A percentile compares a stretch with the other conserved stretches of the same genome.
Conservation (phyloP, 257 asterid genomes). For the Plectranthus barbatus region DNA sequence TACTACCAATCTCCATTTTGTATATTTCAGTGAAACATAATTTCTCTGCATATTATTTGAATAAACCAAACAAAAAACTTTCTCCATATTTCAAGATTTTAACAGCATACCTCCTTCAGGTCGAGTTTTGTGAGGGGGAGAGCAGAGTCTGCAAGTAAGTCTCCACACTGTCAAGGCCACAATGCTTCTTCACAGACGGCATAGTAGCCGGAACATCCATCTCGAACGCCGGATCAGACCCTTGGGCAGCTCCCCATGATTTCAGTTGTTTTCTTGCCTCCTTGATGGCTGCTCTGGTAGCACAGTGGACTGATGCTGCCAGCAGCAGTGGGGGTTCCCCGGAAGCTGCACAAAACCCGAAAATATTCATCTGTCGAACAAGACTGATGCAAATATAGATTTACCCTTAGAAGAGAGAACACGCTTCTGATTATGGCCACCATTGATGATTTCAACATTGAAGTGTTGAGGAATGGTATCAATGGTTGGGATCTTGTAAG, state of each 20-base stretch:
- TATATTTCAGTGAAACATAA: not conserved
- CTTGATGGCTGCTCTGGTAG: constrained; percentile 62
- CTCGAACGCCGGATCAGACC: constrained; percentile 30
- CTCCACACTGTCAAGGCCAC: constrained; percentile 53
- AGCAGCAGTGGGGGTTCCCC: constrained; percentile 78
- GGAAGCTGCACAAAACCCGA: constrained; percentile 39
- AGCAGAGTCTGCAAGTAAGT: constrained; percentile 30
- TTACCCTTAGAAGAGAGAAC: constrained; percentile 82
- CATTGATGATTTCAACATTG: constrained; percentile 56
- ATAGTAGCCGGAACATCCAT: constrained; percentile 59
- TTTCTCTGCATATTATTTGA: too few species aligned
- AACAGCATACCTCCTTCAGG: not conserved
- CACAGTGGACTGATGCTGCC: constrained; percentile 76
- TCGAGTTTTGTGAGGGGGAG: not conserved
- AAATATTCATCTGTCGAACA: not conserved
- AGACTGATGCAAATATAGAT: too few species aligned
- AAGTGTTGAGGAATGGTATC: constrained; percentile 61
- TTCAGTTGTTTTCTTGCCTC: constrained; percentile 56
- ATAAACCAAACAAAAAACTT: not conserved
- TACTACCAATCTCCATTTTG: not conserved
- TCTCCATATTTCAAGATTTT: not conserved
- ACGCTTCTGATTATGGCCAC: constrained; percentile 55
- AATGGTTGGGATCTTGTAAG: constrained; percentile 69
- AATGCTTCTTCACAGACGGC: constrained; percentile 63
- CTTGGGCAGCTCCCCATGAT: constrained; percentile 45